Conservation (phyloP, 208 protist genomes). For the Trypanosoma melophagium region DNA sequence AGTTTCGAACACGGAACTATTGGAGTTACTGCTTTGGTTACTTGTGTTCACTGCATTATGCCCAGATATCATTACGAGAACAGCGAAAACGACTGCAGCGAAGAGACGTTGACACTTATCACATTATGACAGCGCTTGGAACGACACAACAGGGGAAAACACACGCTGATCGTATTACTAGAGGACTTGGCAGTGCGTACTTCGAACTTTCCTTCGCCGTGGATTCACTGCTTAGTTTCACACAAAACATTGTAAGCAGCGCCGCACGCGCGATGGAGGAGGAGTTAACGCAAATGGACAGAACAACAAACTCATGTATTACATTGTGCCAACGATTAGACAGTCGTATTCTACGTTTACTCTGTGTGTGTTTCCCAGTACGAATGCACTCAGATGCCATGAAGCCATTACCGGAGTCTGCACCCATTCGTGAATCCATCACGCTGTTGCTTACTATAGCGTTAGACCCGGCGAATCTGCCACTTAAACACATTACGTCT, state of each 20-base stretch:
- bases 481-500: conserved; percentile 48
- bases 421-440: conserved; percentile 45
- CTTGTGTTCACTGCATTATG: conserved; percentile 77
- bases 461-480: conserved; percentile 53
- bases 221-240: conserved; percentile 72
- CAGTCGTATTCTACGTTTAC: conserved; percentile 56
- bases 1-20: conserved; percentile 37
- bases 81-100: conserved; percentile 66
- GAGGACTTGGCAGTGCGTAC: conserved; percentile 73
- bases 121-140: conserved; percentile 42
- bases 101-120: conserved; percentile 42
- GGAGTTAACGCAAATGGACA: conserved; percentile 13
- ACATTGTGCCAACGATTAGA: conserved; percentile 68
- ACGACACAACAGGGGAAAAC: conserved; percentile 10
- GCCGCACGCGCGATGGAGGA: conserved; percentile 60
- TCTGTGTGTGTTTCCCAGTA: conserved; percentile 49
- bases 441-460: conserved; percentile 47
- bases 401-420: conserved; percentile 23
- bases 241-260: conserved; percentile 43
- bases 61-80: conserved; percentile 58
- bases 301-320: conserved; percentile 42
- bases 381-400: conserved; percentile 14
- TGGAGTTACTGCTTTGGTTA: conserved; percentile 87
- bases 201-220: conserved; percentile 79
- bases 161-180: conserved; percentile 32